Evolutionary conservation across 139 green algal species (phyloP).

Genomic region (Chlorella sp.): DNA sequence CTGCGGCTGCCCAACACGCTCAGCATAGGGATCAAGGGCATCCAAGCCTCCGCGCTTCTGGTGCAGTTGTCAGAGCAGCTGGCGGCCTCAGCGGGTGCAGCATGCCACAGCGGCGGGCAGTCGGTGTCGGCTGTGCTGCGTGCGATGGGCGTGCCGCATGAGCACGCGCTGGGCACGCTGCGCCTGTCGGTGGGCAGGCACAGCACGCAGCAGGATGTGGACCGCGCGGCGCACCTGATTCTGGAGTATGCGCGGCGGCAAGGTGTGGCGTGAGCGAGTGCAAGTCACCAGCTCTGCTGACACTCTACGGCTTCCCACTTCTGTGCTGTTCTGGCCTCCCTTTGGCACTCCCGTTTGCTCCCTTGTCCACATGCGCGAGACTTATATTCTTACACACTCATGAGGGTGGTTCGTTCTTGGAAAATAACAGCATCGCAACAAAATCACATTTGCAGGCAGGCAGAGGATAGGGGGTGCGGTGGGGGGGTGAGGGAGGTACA

Average conservation of each 20-base stretch:
- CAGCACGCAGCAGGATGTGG: conserved; percentile 69
- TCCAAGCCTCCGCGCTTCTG: conserved; percentile 59
- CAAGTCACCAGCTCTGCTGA: too few relatives aligned
- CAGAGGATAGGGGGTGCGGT: too few relatives aligned
- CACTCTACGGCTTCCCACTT: too few relatives aligned
- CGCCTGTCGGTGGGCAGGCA: conserved; percentile 73
- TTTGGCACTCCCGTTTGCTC: too few relatives aligned
- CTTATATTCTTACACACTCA: too few relatives aligned
- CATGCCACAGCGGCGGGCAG: conserved; percentile 66
- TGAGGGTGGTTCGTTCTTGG: too few relatives aligned
- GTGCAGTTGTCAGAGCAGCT: conserved; percentile 50
- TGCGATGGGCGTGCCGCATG: conserved; percentile 47
- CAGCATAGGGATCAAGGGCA: conserved; percentile 68
- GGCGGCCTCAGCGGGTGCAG: conserved; percentile 75
- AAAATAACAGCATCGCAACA: too few relatives aligned
- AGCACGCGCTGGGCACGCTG: conserved; percentile 74
- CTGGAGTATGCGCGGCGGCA: conserved; percentile 22
- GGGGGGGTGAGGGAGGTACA: too few relatives aligned
- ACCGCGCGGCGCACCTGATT: conserved; percentile 56
- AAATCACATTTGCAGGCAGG: too few relatives aligned
- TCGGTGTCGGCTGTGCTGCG: conserved; percentile 39
- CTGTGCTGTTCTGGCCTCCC: too few relatives aligned
- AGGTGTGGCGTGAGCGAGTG: too few relatives aligned
- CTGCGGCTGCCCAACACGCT: conserved; percentile 83
- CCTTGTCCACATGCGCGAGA: too few relatives aligned